A percentile compares a stretch with the other conserved stretches of the same genome.
phyloP scores from a whole-genome alignment of 179 eudicot genomes.

The Pouteria campechiana region DNA sequence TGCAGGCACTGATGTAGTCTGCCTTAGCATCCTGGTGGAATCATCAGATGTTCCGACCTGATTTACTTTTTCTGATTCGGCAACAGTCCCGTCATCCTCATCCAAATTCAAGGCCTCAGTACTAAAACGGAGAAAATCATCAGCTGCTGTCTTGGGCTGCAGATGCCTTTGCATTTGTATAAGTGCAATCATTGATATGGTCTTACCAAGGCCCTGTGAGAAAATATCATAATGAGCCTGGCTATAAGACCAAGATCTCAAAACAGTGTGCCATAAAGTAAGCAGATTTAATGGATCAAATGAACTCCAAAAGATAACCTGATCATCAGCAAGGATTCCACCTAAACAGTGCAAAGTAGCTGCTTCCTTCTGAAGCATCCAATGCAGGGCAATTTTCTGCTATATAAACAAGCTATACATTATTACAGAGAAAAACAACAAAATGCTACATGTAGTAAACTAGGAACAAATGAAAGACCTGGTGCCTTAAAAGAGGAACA shows the following conservation, averaged over 20 bases:
- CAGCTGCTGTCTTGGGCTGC: slow-evolving; percentile 43
- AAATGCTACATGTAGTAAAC: not conserved
- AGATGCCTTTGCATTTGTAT: slow-evolving; percentile 53
- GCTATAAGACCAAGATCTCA: not conserved
- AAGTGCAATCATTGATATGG: slow-evolving; percentile 86
- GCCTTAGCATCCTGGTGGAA: slow-evolving; percentile 23
- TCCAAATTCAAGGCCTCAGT: slow-evolving; percentile 81
- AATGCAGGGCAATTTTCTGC: slow-evolving; percentile 90
- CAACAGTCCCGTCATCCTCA: slow-evolving; percentile 36
- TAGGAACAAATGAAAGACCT: slow-evolving; percentile 35
- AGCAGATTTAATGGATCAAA: not conserved
- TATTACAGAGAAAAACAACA: not conserved
- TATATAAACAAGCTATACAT: slow-evolving; percentile 3
- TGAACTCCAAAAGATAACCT: slow-evolving; percentile 31
- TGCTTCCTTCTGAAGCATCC: slow-evolving; percentile 95
- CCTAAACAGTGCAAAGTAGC: slow-evolving; percentile 64
- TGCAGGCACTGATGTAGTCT: slow-evolving; percentile 30
- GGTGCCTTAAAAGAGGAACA: slow-evolving; percentile 89
- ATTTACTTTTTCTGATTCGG: slow-evolving; percentile 16
- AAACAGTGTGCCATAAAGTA: slow-evolving; percentile 2
- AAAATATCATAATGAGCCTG: slow-evolving; percentile 5
- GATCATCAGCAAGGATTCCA: slow-evolving; percentile 99
- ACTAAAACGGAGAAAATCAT: slow-evolving; percentile 17
- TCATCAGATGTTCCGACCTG: slow-evolving; percentile 22
- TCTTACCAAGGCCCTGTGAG: slow-evolving; percentile 92